phyloP scores from a whole-genome alignment of 495 filamentous ascomycete genomes.

The Amphirosellinia nigrospora region DNA sequence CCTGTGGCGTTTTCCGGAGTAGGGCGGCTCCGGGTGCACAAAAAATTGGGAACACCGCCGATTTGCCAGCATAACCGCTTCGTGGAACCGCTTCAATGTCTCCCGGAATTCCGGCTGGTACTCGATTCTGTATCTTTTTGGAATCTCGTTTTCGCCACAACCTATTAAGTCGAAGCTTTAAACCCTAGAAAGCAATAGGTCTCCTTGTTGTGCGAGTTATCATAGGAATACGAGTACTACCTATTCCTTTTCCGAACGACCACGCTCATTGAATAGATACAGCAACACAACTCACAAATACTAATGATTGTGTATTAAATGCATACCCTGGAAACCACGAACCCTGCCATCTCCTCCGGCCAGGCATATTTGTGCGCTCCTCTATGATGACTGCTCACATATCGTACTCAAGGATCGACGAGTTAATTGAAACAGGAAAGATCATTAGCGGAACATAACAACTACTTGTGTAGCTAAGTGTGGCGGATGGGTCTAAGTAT shows the following conservation, averaged over 20 bases:
- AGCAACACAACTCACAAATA: neutral
- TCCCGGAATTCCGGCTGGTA: neutral
- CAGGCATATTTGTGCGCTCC: neutral
- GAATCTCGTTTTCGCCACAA: neutral
- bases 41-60: neutral
- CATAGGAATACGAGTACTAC: neutral
- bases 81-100: neutral
- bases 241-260: neutral
- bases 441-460: neutral
- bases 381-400: neutral
- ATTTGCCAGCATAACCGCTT: neutral
- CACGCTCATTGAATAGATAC: neutral
- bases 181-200: neutral
- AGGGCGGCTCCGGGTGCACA: neutral
- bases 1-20: neutral
- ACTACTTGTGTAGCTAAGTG: neutral
- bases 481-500: neutral
- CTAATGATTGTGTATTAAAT: neutral
- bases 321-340: neutral
- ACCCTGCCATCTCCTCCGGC: neutral
- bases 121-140: neutral
- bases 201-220: neutral
- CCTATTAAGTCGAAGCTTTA: neutral
- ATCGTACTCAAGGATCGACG: neutral
- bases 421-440: neutral